These are phyloP conservation scores for Fusarium bulbicola DNA, from an alignment of 2,329 filamentous ascomycete genomes.

Conservation along the genomic window DNA sequence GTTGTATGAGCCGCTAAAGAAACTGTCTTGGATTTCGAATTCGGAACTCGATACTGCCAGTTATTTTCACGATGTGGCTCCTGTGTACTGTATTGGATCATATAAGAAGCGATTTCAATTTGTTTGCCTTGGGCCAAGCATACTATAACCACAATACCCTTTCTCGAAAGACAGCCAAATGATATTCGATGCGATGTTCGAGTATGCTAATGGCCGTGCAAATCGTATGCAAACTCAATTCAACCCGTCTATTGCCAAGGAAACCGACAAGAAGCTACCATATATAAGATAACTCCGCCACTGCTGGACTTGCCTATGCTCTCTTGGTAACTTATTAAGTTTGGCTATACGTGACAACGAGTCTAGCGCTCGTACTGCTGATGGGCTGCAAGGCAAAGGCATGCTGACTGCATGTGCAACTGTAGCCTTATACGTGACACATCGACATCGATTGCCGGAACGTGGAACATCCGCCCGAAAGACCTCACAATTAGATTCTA, in stretches of 20 bases:
- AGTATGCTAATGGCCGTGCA: no score
- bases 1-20: neutral
- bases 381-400: neutral
- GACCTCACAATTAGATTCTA: constrained; percentile 2
- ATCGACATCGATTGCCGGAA: neutral
- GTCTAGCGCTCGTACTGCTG: neutral
- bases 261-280: neutral
- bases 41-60: neutral
- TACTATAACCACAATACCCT: no score
- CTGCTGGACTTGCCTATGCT: neutral
- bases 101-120: no score
- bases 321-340: neutral
- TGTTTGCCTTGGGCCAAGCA: no score
- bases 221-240: neutral
- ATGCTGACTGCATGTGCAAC: constrained; percentile 11
- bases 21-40: neutral
- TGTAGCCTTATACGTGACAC: neutral
- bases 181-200: no score
- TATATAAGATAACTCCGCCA: neutral
- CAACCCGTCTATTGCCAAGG: neutral
- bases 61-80: neutral
- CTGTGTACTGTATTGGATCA: rapidly evolving
- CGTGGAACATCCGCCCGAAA: constrained; percentile 6
- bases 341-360: neutral
- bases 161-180: no score